A percentile compares a stretch with the other conserved stretches of the same genome.
Conservation (phyloP, 2,329 filamentous ascomycete species). For the Drechslerella dactyloides region DNA sequence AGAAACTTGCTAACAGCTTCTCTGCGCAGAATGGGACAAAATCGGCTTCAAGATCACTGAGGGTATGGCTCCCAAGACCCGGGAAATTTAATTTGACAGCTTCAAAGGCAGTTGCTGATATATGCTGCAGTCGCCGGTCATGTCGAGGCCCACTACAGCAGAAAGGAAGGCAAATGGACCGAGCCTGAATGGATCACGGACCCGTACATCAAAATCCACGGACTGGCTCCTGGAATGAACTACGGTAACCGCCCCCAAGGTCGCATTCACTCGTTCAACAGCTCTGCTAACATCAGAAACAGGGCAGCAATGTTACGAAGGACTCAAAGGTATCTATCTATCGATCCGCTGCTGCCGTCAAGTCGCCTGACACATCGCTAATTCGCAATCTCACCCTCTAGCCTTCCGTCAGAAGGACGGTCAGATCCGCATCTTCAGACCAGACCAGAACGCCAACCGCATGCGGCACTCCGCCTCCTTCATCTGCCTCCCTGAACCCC, state of each 20-base stretch:
- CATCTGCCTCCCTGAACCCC: slow-evolving; percentile 81
- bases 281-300: slow-evolving; percentile 14
- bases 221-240: slow-evolving; percentile 93
- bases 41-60: slow-evolving; percentile 92
- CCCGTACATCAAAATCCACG: slow-evolving; percentile 86
- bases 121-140: slow-evolving; percentile 80
- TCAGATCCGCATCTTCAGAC: slow-evolving; percentile 84
- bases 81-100: slow-evolving; percentile 14
- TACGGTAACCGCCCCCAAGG: slow-evolving; percentile 65
- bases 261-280: not conserved
- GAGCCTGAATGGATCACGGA: slow-evolving; percentile 78
- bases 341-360: not conserved
- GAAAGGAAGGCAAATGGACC: slow-evolving; percentile 76
- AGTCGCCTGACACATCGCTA: not conserved
- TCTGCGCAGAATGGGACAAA: slow-evolving; percentile 77
- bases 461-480: slow-evolving; percentile 84
- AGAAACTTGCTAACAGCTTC: not conserved
- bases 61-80: slow-evolving; percentile 62
- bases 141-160: slow-evolving; percentile 83
- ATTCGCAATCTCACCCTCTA: slow-evolving; percentile 1
- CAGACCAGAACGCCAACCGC: slow-evolving; percentile 79
- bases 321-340: slow-evolving; percentile 70
- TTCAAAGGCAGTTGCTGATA: slow-evolving; percentile 14
- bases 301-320: slow-evolving; percentile 93
- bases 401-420: slow-evolving; percentile 81